A percentile compares a stretch with the other conserved stretches of the same genome.
Evolutionary conservation across 441 rosid species (phyloP).

Genomic region (Erysimum cheiri): DNA sequence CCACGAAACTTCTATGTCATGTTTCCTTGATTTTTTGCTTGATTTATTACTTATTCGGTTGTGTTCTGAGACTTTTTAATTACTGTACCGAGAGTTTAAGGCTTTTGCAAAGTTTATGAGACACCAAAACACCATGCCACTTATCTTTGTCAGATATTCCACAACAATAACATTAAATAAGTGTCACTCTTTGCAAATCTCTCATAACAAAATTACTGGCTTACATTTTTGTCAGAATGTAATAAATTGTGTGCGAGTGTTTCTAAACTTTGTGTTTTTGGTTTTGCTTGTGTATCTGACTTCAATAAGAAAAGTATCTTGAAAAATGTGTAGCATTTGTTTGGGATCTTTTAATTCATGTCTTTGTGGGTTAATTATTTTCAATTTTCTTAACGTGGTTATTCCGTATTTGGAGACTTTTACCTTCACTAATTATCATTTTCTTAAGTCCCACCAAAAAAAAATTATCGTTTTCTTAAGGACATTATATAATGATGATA

Average conservation of each 20-base stretch:
- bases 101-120: not conserved
- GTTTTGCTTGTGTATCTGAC: too few species aligned
- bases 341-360: too few species aligned
- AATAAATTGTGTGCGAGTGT: not conserved
- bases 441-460: too few species aligned
- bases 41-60: not conserved
- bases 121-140: not conserved
- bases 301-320: too few species aligned
- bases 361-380: not conserved
- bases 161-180: not conserved
- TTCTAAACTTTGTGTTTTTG: too few species aligned
- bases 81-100: not conserved
- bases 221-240: not conserved
- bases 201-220: not conserved
- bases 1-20: conserved; percentile 10
- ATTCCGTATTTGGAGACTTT: too few species aligned
- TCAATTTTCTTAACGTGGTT: too few species aligned
- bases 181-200: not conserved
- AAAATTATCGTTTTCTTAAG: not conserved
- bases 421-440: not conserved
- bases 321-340: too few species aligned
- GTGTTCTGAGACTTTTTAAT: not conserved
- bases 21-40: conserved; percentile 5
- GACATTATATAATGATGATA: not conserved
- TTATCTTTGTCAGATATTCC: not conserved